These are phyloP conservation scores for Perkinsus chesapeaki DNA, from an alignment of 169 alveolate species.

Conservation along the genomic window DNA sequence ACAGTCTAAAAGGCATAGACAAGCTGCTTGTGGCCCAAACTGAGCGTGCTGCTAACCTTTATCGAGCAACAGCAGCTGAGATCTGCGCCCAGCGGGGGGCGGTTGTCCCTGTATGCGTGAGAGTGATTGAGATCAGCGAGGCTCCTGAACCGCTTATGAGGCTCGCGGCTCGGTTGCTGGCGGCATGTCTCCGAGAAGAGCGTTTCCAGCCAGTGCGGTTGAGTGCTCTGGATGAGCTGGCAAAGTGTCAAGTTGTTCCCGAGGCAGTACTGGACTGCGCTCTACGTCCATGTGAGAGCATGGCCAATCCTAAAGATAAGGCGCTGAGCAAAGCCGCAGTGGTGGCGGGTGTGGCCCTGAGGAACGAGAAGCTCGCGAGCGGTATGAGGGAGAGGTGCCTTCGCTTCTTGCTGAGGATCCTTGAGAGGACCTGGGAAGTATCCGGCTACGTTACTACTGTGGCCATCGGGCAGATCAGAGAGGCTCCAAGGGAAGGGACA, in stretches of 20 bases:
- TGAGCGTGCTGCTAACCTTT: background rate
- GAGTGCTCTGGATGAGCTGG: background rate
- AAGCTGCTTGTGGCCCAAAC: background rate
- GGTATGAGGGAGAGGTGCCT: background rate
- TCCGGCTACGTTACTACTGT: background rate
- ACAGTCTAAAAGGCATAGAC: background rate
- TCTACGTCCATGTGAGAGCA: background rate
- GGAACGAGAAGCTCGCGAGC: background rate
- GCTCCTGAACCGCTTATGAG: background rate
- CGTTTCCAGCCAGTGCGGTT: background rate
- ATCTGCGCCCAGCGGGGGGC: background rate
- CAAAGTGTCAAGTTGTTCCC: background rate
- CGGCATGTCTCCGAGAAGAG: background rate
- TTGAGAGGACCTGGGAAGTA: background rate
- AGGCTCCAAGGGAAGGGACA: background rate
- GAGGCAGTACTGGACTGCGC: background rate
- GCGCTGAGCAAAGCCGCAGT: background rate
- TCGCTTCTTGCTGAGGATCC: background rate
- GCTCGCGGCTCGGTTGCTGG: background rate
- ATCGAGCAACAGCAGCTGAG: background rate
- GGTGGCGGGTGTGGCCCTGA: background rate
- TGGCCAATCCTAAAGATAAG: background rate
- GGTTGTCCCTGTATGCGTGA: background rate
- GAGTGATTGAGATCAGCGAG: background rate
- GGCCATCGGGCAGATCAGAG: background rate